These are phyloP conservation scores for Phaseolus coccineus DNA, from an alignment of 331 rosid genomes.

Conservation along the genomic window DNA sequence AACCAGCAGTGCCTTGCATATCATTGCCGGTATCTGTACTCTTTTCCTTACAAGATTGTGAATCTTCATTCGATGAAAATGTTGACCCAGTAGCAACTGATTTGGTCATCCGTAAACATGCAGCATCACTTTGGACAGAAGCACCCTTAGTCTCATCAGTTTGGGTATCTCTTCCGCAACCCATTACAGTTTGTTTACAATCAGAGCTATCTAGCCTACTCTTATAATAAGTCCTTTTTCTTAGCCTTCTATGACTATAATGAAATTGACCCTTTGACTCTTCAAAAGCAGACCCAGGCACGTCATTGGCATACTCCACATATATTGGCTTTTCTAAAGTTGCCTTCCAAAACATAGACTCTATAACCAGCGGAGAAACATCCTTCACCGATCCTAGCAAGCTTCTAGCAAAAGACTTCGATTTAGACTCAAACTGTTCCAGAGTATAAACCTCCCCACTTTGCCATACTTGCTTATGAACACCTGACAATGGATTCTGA, in stretches of 20 bases:
- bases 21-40: constrained; percentile 57
- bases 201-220: constrained; percentile 64
- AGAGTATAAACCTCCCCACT: constrained; percentile 92
- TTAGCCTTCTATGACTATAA: constrained; percentile 66
- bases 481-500: constrained; percentile 59
- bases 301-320: constrained; percentile 96
- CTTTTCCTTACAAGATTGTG: constrained; percentile 57
- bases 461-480: constrained; percentile 97
- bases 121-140: constrained; percentile 44
- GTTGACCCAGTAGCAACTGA: constrained; percentile 47
- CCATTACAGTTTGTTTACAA: constrained; percentile 52
- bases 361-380: constrained; percentile 78
- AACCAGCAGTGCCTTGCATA: constrained; percentile 93
- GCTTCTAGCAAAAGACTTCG: constrained; percentile 71
- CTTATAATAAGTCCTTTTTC: constrained; percentile 76
- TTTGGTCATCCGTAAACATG: constrained; percentile 51
- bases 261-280: constrained; percentile 77
- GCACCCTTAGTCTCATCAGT: constrained; percentile 44
- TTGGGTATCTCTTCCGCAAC: constrained; percentile 40
- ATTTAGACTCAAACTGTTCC: constrained; percentile 94
- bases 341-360: constrained; percentile 96
- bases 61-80: constrained; percentile 54
- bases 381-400: constrained; percentile 71
- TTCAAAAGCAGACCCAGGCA: constrained; percentile 97
- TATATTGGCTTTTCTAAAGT: constrained; percentile 90